phyloP scores from a whole-genome alignment of 179 eudicot species.

The Spinacia oleracea region DNA sequence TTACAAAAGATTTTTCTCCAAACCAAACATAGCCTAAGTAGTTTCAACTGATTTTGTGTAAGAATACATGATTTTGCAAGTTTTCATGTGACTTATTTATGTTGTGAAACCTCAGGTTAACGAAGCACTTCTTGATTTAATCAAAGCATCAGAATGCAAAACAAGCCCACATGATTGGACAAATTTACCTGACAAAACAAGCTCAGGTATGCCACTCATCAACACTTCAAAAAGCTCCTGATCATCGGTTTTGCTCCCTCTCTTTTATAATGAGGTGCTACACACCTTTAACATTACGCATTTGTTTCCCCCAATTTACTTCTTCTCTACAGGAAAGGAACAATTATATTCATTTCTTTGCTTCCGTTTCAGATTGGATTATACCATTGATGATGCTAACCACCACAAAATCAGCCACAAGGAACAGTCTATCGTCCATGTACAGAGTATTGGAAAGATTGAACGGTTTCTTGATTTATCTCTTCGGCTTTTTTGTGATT shows the following conservation, averaged over 20 bases:
- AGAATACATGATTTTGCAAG: not conserved
- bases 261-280: not conserved
- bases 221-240: conserved; percentile 4
- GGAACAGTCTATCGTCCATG: conserved; percentile 28
- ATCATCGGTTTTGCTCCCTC: not conserved
- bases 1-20: too few relatives aligned
- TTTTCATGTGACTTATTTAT: not conserved
- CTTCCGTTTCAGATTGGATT: conserved; percentile 28
- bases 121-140: conserved; percentile 70
- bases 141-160: conserved; percentile 68
- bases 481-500: conserved; percentile 31
- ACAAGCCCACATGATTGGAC: conserved; percentile 76
- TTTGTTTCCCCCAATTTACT: not conserved
- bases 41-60: not conserved
- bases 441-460: conserved; percentile 24
- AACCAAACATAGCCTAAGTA: too few relatives aligned
- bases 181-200: conserved; percentile 55
- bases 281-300: not conserved
- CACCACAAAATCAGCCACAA: conserved; percentile 25
- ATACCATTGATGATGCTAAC: conserved; percentile 25
- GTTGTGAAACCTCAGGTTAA: conserved; percentile 59
- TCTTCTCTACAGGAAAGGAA: not conserved
- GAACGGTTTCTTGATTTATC: conserved; percentile 26
- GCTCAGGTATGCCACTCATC: conserved; percentile 49
- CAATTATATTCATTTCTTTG: not conserved